phyloP scores from a whole-genome alignment of 2,329 filamentous ascomycete genomes.

The Lizonia empirigonia region DNA sequence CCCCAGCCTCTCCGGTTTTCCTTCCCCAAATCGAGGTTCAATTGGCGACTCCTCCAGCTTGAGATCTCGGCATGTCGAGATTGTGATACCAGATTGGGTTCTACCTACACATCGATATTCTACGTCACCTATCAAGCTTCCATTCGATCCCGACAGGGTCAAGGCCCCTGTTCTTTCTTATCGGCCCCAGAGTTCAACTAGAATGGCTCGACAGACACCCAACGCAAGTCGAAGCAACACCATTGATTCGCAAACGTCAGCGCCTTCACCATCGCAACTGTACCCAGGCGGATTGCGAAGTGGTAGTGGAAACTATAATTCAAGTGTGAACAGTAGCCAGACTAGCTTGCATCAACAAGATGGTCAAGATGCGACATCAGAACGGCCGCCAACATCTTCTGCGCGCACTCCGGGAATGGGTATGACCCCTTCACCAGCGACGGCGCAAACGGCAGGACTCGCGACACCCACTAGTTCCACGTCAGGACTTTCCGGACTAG shows the following conservation, averaged over 20 bases:
- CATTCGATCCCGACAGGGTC: slow-evolving; percentile 25
- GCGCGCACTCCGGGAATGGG: slow-evolving; percentile 48
- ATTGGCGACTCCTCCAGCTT: slow-evolving; percentile 39
- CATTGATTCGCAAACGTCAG: slow-evolving; percentile 54
- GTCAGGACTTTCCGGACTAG: slow-evolving; percentile 68
- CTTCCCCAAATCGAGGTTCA: slow-evolving; percentile 36
- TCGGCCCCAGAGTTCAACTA: slow-evolving; percentile 38
- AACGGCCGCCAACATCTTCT: slow-evolving; percentile 41
- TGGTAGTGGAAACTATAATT: slow-evolving; percentile 45
- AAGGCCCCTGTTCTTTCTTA: slow-evolving; percentile 27
- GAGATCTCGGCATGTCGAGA: slow-evolving; percentile 56
- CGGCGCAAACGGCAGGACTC: slow-evolving; percentile 46
- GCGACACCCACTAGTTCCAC: slow-evolving; percentile 52
- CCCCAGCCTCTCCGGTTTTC: slow-evolving; percentile 37
- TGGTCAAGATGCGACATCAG: slow-evolving; percentile 49
- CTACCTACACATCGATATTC: slow-evolving; percentile 49
- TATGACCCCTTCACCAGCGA: slow-evolving; percentile 52
- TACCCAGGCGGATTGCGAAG: slow-evolving; percentile 44
- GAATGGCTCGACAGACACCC: slow-evolving; percentile 52
- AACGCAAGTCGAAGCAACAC: slow-evolving; percentile 53
- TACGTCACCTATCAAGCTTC: slow-evolving; percentile 40
- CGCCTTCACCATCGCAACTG: slow-evolving; percentile 51
- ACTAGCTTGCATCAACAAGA: slow-evolving; percentile 54
- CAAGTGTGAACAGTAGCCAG: slow-evolving; percentile 54
- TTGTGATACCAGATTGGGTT: slow-evolving; percentile 54